Evolutionary conservation across 2,329 filamentous ascomycete genomes (phyloP).

Genomic region (Pyrenochaeta sp.): DNA sequence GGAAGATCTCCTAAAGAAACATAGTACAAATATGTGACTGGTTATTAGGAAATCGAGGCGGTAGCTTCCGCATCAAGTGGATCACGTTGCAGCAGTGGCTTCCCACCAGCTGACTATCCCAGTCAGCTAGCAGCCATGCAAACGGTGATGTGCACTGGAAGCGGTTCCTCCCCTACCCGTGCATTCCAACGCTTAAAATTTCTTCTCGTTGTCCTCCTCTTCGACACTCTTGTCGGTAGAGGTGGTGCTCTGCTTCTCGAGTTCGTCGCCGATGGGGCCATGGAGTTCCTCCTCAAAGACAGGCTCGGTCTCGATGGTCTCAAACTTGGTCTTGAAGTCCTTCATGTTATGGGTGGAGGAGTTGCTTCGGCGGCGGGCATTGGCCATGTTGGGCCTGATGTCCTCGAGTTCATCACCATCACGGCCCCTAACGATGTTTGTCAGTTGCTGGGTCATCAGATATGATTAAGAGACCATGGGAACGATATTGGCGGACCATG

Average conservation of each 20-base stretch:
- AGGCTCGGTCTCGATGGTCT: conserved; percentile 85
- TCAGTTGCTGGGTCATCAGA: conserved; percentile 20
- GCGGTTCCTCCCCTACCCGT: conserved; percentile 7
- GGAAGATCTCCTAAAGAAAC: conserved; percentile 20
- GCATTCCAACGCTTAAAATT: conserved; percentile 46
- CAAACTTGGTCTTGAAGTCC: conserved; percentile 97
- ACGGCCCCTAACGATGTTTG: conserved; percentile 71
- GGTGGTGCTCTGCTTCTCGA: conserved; percentile 62
- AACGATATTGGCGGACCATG: background rate
- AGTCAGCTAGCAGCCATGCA: conserved; percentile 30
- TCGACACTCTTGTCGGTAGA: conserved; percentile 66
- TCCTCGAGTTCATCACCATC: conserved; percentile 86
- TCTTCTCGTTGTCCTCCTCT: conserved; percentile 61
- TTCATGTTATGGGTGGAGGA: conserved; percentile 76
- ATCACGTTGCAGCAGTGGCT: conserved; percentile 17
- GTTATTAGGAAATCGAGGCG: conserved; percentile 19
- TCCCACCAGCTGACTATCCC: conserved; percentile 36
- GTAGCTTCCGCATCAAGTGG: conserved; percentile 17
- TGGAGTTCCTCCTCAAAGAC: conserved; percentile 90
- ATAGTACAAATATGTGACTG: conserved; percentile 36
- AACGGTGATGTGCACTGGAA: conserved; percentile 13
- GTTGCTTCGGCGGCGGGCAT: conserved; percentile 91
- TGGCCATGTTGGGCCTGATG: conserved; percentile 81
- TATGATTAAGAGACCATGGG: background rate
- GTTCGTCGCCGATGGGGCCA: conserved; percentile 67